Evolutionary conservation across 129 eudicot species (phyloP), one percentile per base, ranked within the genome.

Genomic region (Saussurea involucrata): DNA sequence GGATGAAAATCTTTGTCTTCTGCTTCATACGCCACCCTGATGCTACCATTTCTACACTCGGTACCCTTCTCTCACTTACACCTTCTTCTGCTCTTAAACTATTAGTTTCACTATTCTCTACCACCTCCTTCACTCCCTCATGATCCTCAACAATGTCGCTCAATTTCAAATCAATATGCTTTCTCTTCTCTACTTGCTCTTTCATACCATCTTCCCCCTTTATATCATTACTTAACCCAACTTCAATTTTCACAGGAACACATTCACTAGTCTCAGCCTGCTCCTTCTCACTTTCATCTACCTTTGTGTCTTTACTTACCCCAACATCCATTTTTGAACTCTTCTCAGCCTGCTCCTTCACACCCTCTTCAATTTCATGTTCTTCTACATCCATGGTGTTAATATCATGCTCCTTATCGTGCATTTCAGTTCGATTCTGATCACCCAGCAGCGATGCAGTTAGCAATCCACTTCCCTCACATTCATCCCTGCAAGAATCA

Each of bases 1-100:
- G 92, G 68, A 92, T 63, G 76, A 92, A 89, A 55, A 92, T 82
- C 85, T 92, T 92, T 15, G 84, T 85, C 64, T 78, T 84, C 70
- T 89, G 88, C 79, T 86, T 85, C 85, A 78, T 85, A 57, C 29
- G 83, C 76, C 86, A 77, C 74, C 87, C 88, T 46, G 87, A 37
- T 24, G 90, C 87, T 81, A 84, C 92, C 85, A 69, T 78, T 82
- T 92, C 86, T 63, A 76, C 87, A 78, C 88, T 81, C 60, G 57
- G 8, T 31, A 76, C 28, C 24, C 66, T 15, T 29, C 71, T 72
- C 42, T 72, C 88, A 22, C 75, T 24, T 78, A 21, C 6, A 68
- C 46, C 60, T 46, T 49, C n/a, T 69, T 76, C 83, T 73, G 66
- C 73, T 64, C 72, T 60, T n/a, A 28, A 73, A 86, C 82, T 49